Percentiles rank a stretch among this genome's conserved stretches.
phyloP scores from a whole-genome alignment of 176 grass and related monocot genomes.

The Poa annua region DNA sequence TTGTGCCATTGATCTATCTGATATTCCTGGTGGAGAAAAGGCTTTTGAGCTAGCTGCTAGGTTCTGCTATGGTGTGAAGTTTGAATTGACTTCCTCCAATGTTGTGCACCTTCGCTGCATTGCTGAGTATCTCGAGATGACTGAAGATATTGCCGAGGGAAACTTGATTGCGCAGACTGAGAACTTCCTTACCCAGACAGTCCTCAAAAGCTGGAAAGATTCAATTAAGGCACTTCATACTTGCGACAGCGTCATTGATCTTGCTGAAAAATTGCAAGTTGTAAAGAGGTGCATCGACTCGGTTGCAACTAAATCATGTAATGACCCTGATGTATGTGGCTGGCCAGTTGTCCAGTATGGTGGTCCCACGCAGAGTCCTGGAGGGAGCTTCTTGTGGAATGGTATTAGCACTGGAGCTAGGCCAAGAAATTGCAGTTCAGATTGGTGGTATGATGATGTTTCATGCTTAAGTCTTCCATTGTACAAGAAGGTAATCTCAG shows the following conservation, averaged over 20 bases:
- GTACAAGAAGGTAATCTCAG: constrained; percentile 74
- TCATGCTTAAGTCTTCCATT: constrained; percentile 73
- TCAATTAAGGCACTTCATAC: constrained; percentile 75
- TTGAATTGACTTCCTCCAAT: constrained; percentile 85
- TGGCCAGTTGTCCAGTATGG: constrained; percentile 58
- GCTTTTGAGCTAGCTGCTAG: constrained; percentile 80
- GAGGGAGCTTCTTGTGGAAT: constrained; percentile 84
- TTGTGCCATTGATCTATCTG: constrained; percentile 56
- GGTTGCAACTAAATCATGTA: constrained; percentile 65
- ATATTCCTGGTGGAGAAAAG: constrained; percentile 70
- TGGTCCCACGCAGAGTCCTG: constrained; percentile 67
- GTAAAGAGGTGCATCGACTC: constrained; percentile 75
- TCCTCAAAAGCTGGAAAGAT: constrained; percentile 84
- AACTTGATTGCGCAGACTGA: constrained; percentile 79
- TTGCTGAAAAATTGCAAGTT: constrained; percentile 79
- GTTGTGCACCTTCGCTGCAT: constrained; percentile 72
- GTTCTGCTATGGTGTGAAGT: constrained; percentile 89
- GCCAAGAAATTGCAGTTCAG: constrained; percentile 57
- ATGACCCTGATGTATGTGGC: constrained; percentile 56
- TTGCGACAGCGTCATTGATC: constrained; percentile 68
- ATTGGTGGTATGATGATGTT: constrained; percentile 95
- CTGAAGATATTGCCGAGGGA: constrained; percentile 76
- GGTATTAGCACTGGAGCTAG: constrained; percentile 80
- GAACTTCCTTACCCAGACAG: constrained; percentile 69
- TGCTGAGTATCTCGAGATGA: constrained; percentile 82